A percentile compares a stretch with the other conserved stretches of the same genome.
Evolutionary conservation across 441 rosid species (phyloP).

Genomic region (Erysimum pusillum): DNA sequence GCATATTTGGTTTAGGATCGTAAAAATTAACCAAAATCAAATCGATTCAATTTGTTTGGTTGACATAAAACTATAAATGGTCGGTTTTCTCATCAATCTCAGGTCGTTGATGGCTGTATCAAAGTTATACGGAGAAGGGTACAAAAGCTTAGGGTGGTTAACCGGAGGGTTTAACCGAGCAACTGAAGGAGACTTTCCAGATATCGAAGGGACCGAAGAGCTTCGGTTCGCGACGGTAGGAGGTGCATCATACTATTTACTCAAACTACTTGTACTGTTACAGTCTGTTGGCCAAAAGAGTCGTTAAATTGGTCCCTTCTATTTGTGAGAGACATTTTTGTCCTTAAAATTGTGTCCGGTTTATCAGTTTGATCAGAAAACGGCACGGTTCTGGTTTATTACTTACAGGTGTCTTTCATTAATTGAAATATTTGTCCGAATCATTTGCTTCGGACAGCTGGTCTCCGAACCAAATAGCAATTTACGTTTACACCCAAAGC

Average conservation of each 20-base stretch:
- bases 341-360: conserved; percentile 22
- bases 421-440: conserved; percentile 13
- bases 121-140: conserved; percentile 65
- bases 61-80: neutral
- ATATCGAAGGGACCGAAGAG: conserved; percentile 75
- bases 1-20: neutral
- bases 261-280: conserved; percentile 65
- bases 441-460: conserved; percentile 42
- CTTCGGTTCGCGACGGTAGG: conserved; percentile 88
- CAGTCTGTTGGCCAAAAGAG: conserved; percentile 54
- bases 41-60: neutral
- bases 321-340: neutral
- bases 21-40: neutral
- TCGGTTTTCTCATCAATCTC: neutral
- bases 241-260: conserved; percentile 78
- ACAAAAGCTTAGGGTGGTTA: conserved; percentile 83
- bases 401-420: neutral
- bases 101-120: conserved; percentile 81
- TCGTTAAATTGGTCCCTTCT: neutral
- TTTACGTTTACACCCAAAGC: conserved; percentile 42
- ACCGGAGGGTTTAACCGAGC: conserved; percentile 82
- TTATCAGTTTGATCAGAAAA: neutral
- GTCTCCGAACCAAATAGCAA: conserved; percentile 7
- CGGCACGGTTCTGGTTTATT: conserved; percentile 15
- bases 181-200: conserved; percentile 65